Conservation (phyloP, 441 rosid genomes). For the Croton setiger region DNA sequence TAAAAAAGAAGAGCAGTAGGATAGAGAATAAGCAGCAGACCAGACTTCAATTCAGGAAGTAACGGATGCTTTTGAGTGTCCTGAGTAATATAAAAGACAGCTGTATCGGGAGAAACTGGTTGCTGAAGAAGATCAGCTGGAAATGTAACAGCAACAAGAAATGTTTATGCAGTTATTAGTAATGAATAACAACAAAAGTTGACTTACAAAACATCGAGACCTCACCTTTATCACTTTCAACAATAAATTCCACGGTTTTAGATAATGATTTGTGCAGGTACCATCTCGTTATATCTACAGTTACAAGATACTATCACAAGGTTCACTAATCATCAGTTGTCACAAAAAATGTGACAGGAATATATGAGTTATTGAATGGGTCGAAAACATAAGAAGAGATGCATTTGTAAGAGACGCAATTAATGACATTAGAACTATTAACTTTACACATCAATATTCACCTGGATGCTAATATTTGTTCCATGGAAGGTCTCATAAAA, state of each 20-base stretch:
- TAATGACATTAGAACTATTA: background rate
- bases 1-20: background rate
- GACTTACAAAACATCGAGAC: background rate
- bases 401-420: background rate
- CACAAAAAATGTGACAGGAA: constrained; percentile 6
- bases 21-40: constrained; percentile 28
- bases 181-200: constrained; percentile 5
- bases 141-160: constrained; percentile 19
- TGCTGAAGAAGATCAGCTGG: constrained; percentile 61
- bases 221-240: constrained; percentile 68
- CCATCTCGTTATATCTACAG: constrained; percentile 73
- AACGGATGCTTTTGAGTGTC: constrained; percentile 85
- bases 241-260: constrained; percentile 62
- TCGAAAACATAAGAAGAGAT: background rate
- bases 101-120: constrained; percentile 75
- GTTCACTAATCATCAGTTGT: constrained; percentile 31
- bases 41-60: constrained; percentile 75
- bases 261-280: constrained; percentile 76
- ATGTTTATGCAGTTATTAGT: constrained; percentile 15
- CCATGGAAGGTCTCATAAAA: constrained; percentile 91
- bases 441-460: constrained; percentile 25
- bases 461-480: constrained; percentile 76
- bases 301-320: constrained; percentile 65
- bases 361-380: constrained; percentile 6
- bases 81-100: constrained; percentile 79